Conservation (phyloP, 1,284 basidiomycete species). For the Naganishia albida region DNA sequence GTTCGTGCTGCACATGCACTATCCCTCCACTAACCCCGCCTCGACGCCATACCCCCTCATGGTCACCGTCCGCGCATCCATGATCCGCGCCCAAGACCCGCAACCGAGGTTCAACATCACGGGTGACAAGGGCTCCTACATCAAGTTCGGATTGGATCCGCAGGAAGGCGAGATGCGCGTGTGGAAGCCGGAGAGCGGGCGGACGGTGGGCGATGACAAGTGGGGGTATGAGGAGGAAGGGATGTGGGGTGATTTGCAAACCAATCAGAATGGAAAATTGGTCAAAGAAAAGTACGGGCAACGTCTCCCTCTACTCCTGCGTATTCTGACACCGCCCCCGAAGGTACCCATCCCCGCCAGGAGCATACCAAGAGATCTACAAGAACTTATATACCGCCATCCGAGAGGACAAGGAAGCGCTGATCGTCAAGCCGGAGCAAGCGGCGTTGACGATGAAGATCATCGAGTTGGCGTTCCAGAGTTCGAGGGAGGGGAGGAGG, state of each 20-base stretch:
- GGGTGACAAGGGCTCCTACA: slow-evolving; percentile 68
- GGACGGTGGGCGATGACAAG: slow-evolving; percentile 26
- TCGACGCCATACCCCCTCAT: slow-evolving; percentile 61
- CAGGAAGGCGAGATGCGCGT: slow-evolving; percentile 65
- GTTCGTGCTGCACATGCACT: slow-evolving; percentile 68
- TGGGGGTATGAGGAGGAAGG: slow-evolving; percentile 33
- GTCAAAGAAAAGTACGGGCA: slow-evolving; percentile 23
- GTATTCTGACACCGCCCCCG: background rate
- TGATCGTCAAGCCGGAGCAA: slow-evolving; percentile 69
- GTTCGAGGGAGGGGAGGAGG: slow-evolving; percentile 61
- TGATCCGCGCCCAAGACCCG: slow-evolving; percentile 62
- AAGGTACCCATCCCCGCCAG: slow-evolving; percentile 58
- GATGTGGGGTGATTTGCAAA: slow-evolving; percentile 31
- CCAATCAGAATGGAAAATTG: slow-evolving; percentile 24
- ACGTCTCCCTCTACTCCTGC: too few species aligned
- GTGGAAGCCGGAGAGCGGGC: slow-evolving; percentile 23
- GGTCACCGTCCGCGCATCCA: slow-evolving; percentile 67
- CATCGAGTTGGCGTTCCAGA: slow-evolving; percentile 68
- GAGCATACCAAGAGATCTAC: slow-evolving; percentile 65
- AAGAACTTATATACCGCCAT: slow-evolving; percentile 67
- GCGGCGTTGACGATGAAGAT: slow-evolving; percentile 69
- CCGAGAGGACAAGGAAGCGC: slow-evolving; percentile 55
- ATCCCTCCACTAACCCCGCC: slow-evolving; percentile 58
- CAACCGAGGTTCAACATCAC: slow-evolving; percentile 67
- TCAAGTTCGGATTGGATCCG: slow-evolving; percentile 73